Conservation (phyloP, 495 filamentous ascomycete species). For the Aspergillus bertholletiae region DNA sequence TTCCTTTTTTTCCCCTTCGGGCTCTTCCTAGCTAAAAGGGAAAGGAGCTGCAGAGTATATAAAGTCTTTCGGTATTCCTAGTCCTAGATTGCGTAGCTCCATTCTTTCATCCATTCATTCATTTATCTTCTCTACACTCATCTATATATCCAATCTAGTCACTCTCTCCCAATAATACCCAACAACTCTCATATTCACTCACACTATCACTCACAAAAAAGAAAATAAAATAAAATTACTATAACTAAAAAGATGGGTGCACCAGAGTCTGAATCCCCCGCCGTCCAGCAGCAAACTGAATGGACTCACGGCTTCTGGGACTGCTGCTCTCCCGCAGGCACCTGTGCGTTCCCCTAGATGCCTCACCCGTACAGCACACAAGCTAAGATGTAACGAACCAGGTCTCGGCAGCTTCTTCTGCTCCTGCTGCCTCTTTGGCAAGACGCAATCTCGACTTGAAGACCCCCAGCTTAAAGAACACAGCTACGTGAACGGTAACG, state of each 20-base stretch:
- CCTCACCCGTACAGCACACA: neutral
- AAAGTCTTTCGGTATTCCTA: too few species aligned
- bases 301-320: conserved; percentile 23
- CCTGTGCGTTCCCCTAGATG: conserved; percentile 11
- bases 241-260: neutral
- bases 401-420: conserved; percentile 43
- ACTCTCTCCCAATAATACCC: too few species aligned
- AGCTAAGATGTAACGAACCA: conserved; percentile 11
- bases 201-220: neutral
- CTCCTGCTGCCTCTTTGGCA: conserved; percentile 53
- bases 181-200: neutral
- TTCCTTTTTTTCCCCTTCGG: neutral
- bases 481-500: conserved; percentile 41
- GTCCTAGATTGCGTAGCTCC: too few species aligned
- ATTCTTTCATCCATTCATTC: too few species aligned
- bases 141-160: too few species aligned
- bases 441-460: conserved; percentile 43
- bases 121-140: too few species aligned
- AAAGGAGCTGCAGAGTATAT: too few species aligned
- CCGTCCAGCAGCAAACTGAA: neutral
- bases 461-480: conserved; percentile 43
- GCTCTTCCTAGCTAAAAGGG: neutral
- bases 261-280: neutral
- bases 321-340: conserved; percentile 21
- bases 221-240: neutral